These are phyloP conservation scores for Salvia rosmarinus DNA, from an alignment of 257 asterid species.

Conservation along the genomic window DNA sequence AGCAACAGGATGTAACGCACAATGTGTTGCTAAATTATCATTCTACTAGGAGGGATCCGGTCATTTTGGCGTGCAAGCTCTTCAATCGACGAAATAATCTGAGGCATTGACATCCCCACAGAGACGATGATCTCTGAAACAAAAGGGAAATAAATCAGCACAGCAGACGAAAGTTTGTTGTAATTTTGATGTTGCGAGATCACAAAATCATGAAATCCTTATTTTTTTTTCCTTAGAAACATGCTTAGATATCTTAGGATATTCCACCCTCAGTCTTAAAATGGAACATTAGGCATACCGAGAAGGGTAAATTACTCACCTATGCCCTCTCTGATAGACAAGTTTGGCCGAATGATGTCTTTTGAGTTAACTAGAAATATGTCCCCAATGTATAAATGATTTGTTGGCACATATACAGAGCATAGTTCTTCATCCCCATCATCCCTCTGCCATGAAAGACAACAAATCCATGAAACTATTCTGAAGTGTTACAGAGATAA, in stretches of 20 bases:
- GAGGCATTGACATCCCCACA: slow-evolving; percentile 95
- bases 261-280: neutral
- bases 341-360: slow-evolving; percentile 82
- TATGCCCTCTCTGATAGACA: slow-evolving; percentile 89
- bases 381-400: slow-evolving; percentile 88
- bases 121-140: slow-evolving; percentile 86
- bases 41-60: slow-evolving; percentile 52
- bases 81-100: slow-evolving; percentile 64
- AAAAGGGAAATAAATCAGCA: slow-evolving; percentile 7
- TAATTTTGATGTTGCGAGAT: neutral
- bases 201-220: slow-evolving; percentile 3
- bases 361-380: slow-evolving; percentile 71
- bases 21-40: slow-evolving; percentile 38
- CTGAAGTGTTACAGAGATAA: neutral
- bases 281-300: slow-evolving; percentile 1
- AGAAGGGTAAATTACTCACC: slow-evolving; percentile 46
- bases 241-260: neutral
- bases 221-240: neutral
- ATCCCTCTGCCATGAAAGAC: slow-evolving; percentile 58
- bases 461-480: slow-evolving; percentile 15
- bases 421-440: slow-evolving; percentile 81
- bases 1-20: slow-evolving; percentile 1
- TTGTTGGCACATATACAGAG: slow-evolving; percentile 85
- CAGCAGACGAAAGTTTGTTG: neutral
- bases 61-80: slow-evolving; percentile 41